Evolutionary conservation across 2,329 filamentous ascomycete genomes (phyloP), one percentile per base, ranked within the genome.

Genomic region (Cryphonectria radicalis): DNA sequence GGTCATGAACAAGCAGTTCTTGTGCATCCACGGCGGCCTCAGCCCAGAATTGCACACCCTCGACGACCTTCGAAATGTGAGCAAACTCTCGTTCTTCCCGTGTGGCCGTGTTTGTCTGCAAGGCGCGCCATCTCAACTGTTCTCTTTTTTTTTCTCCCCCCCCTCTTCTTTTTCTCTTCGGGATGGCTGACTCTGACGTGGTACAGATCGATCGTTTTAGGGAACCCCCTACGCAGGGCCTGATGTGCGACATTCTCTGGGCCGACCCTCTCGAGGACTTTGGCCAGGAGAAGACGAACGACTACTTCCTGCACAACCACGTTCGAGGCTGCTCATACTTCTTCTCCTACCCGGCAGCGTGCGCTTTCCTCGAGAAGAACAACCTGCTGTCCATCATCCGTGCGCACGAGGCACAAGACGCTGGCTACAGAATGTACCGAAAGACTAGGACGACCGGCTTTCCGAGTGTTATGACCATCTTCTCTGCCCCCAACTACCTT

Each of bases 211-310:
- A 99, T 81, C 94, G 96, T 72, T 99, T 99, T 89, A 90, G 95
- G 72, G 96, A 99, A 82, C 96, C 96, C 63, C 96, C 96, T 4
- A 99, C 96, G 2, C 95, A 98, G 79, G 96, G 96, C 66, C 86
- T 99, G 76, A 99, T 99, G 96, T 99, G 96, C 83, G 96, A 99
- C 80, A 97, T 99, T 74, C 92, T 99, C 37, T 99, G 96, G 96
- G 96, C 96, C 63, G 96, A 99, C 79, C 96, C 96, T 63, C 88
- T 99, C 43, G 96, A 99, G 81, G 96, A 99, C 80, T 99, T 99
- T 81, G 96, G 96, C 2, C 95, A 98, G 82, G 96, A 99, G 84
- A 99, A 98, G 86, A 97, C 95, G 0, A 95, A 93, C 74, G 96
- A 99, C 80, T 98, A 94, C 83, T 99, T 98, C 83, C 85, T 98